Evolutionary conservation across 2,329 filamentous ascomycete species (phyloP).

Genomic region (Hypocreales sp.): DNA sequence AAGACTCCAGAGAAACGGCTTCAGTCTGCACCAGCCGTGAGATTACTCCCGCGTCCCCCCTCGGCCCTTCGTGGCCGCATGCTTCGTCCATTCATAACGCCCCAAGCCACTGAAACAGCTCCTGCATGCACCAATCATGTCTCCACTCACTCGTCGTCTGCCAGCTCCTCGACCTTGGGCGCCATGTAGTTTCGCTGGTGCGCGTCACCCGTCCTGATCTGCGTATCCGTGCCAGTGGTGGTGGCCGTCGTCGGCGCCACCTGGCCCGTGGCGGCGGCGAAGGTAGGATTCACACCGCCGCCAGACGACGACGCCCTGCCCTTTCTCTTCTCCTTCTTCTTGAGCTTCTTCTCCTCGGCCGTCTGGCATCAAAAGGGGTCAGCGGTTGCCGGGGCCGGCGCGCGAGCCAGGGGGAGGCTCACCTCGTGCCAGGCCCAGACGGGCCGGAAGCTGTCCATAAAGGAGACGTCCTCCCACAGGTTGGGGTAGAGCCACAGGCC

Average conservation of each 20-base stretch:
- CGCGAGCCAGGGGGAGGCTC: slow-evolving; percentile 15
- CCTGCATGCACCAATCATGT: no score
- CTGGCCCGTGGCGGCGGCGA: slow-evolving; percentile 38
- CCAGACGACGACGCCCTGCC: slow-evolving; percentile 19
- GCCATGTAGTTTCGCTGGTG: slow-evolving; percentile 30
- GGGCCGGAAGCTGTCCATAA: slow-evolving; percentile 92
- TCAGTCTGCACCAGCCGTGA: no score
- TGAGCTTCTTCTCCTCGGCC: slow-evolving; percentile 8
- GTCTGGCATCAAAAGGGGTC: slow-evolving; percentile 2
- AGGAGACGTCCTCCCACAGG: slow-evolving; percentile 94
- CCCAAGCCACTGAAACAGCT: no score
- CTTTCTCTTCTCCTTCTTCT: slow-evolving; percentile 43
- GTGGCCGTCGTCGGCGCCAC: slow-evolving; percentile 35
- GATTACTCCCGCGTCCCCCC: no score
- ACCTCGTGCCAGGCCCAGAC: slow-evolving; percentile 98
- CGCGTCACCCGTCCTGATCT: slow-evolving; percentile 27
- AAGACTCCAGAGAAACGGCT: no score
- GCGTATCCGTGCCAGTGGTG: slow-evolving; percentile 40
- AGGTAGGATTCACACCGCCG: slow-evolving; percentile 20
- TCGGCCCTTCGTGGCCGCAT: no score
- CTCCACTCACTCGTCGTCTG: slow-evolving; percentile 32
- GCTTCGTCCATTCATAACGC: no score
- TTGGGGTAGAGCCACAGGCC: slow-evolving; percentile 98
- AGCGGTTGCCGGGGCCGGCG: not conserved
- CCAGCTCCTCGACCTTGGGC: slow-evolving; percentile 37